These are phyloP conservation scores for Mucor indicus DNA, from an alignment of 371 early-diverging fungal species.

Conservation along the genomic window DNA sequence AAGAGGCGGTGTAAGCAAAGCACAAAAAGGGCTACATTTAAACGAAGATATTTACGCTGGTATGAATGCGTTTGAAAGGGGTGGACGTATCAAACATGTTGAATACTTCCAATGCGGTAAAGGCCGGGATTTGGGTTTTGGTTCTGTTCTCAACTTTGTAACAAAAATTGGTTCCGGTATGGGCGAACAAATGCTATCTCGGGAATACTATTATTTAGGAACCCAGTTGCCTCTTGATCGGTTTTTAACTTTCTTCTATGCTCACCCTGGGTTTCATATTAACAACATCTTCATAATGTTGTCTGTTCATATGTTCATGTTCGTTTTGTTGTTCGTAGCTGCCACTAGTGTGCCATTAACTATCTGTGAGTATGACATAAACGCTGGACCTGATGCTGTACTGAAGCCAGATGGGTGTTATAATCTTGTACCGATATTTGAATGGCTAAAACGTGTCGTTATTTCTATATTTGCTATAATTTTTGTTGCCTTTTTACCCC, in stretches of 20 bases:
- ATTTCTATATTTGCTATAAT: slow-evolving; percentile 75
- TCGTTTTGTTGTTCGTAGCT: slow-evolving; percentile 72
- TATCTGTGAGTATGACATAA: slow-evolving; percentile 37
- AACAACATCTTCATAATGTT: slow-evolving; percentile 90
- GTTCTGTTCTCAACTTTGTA: slow-evolving; percentile 84
- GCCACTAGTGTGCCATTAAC: slow-evolving; percentile 63
- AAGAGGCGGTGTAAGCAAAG: slow-evolving; percentile 86
- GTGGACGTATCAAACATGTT: slow-evolving; percentile 85
- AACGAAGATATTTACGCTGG: slow-evolving; percentile 95
- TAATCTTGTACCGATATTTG: slow-evolving; percentile 65
- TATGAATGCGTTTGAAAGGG: slow-evolving; percentile 85
- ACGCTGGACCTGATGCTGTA: slow-evolving; percentile 41
- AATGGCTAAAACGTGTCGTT: slow-evolving; percentile 80
- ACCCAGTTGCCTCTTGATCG: slow-evolving; percentile 81
- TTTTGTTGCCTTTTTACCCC: slow-evolving; percentile 78
- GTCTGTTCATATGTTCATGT: slow-evolving; percentile 82
- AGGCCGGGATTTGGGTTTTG: slow-evolving; percentile 90
- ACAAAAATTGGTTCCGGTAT: slow-evolving; percentile 92
- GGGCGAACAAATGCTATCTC: slow-evolving; percentile 90
- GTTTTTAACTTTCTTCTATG: slow-evolving; percentile 86
- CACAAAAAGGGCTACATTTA: slow-evolving; percentile 86
- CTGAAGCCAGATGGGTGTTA: slow-evolving; percentile 60
- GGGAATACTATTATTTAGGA: slow-evolving; percentile 89
- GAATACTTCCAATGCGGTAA: slow-evolving; percentile 94
- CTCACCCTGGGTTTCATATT: slow-evolving; percentile 89